phyloP scores from a whole-genome alignment of 768 basidiomycete genomes.

The Mycena leptocephala region DNA sequence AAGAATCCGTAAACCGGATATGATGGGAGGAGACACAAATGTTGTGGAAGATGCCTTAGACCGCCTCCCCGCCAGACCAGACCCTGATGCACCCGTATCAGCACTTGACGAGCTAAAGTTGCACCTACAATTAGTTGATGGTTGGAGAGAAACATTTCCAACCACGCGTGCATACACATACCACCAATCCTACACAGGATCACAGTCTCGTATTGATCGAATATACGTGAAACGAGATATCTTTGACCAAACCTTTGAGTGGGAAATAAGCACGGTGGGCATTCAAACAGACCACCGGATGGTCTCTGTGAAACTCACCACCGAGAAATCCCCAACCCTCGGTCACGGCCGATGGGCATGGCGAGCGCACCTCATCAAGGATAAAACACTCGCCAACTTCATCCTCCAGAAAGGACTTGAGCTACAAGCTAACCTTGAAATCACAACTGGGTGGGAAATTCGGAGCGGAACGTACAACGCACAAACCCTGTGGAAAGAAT shows the following conservation, averaged over 20 bases:
- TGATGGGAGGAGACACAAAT: constrained; percentile 62
- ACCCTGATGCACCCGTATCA: constrained; percentile 28
- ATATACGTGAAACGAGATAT: constrained; percentile 46
- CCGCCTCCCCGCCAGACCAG: constrained; percentile 44
- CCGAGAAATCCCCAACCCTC: constrained; percentile 40
- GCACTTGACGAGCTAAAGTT: constrained; percentile 42
- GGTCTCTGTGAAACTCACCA: constrained; percentile 40
- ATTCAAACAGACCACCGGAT: constrained; percentile 52
- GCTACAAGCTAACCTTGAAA: not conserved
- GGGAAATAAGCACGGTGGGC: constrained; percentile 40
- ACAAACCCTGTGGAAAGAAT: not conserved
- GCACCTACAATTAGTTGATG: constrained; percentile 41
- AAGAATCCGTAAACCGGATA: constrained; percentile 42
- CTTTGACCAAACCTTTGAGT: constrained; percentile 34
- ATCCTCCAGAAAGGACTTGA: not conserved
- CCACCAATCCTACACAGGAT: no score
- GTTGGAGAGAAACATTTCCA: constrained; percentile 50
- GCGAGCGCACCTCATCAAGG: not conserved
- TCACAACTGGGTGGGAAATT: not conserved
- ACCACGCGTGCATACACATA: no score
- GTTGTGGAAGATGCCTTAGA: constrained; percentile 57
- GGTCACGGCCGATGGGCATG: not conserved
- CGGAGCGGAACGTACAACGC: not conserved
- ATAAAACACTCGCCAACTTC: not conserved
- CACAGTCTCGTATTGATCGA: constrained; percentile 53